A percentile compares a stretch with the other conserved stretches of the same genome.
These are phyloP conservation scores for Sungouiozyma intestinalis DNA, from an alignment of 805 yeast genomes.

Conservation along the genomic window DNA sequence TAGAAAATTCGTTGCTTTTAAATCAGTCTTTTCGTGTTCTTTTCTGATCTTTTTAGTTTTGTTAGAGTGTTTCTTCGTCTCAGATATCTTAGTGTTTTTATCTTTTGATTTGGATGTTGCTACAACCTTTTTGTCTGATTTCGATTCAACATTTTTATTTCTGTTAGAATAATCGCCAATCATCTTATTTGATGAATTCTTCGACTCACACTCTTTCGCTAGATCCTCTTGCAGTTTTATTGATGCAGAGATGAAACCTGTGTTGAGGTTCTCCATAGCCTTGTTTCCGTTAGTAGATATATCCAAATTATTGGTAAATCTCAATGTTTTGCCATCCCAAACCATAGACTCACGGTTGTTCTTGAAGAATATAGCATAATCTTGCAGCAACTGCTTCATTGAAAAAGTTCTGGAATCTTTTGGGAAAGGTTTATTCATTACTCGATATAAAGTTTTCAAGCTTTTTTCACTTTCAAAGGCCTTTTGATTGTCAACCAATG, in stretches of 20 bases:
- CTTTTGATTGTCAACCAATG: slow-evolving; percentile 21
- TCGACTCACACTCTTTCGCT: neutral
- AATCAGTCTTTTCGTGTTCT: neutral
- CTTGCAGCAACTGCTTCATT: slow-evolving; percentile 15
- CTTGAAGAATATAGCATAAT: slow-evolving; percentile 20
- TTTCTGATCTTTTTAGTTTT: neutral
- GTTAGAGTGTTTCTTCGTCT: neutral
- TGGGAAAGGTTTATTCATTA: slow-evolving; percentile 9
- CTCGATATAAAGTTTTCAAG: slow-evolving; percentile 16
- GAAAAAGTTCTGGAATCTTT: slow-evolving; percentile 11
- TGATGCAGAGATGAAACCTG: neutral
- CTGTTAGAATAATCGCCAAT: neutral
- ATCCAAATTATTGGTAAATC: slow-evolving; percentile 13
- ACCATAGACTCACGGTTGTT: slow-evolving; percentile 20
- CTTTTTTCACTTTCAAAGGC: slow-evolving; percentile 14
- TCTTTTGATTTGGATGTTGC: neutral
- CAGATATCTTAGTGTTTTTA: neutral
- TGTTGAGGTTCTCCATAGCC: no score
- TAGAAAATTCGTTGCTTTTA: neutral
- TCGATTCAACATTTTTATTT: neutral
- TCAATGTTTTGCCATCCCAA: slow-evolving; percentile 21
- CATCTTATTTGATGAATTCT: neutral
- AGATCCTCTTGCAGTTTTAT: neutral
- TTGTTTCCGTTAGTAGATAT: slow-evolving; percentile 10
- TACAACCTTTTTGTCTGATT: neutral